Conservation (phyloP, 768 basidiomycete genomes). For the Infundibulicybe gibba region DNA sequence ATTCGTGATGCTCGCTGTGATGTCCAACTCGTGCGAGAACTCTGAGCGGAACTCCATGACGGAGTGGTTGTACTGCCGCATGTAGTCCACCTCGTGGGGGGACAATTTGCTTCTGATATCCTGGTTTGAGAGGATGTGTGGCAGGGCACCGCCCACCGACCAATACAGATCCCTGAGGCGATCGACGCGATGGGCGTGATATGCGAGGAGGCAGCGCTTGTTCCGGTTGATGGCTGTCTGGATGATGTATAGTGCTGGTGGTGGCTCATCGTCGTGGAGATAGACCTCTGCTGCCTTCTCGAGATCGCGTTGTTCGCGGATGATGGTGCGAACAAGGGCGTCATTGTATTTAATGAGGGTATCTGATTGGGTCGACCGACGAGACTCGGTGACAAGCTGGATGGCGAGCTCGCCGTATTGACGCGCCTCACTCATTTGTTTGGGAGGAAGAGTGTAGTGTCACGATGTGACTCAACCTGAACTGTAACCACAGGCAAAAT, state of each 20-base stretch:
- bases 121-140: constrained; percentile 68
- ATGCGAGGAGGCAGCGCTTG: constrained; percentile 94
- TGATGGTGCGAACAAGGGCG: constrained; percentile 76
- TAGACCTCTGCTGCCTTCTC: constrained; percentile 51
- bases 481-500: too few species aligned
- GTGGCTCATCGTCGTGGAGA: constrained; percentile 37
- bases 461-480: too few species aligned
- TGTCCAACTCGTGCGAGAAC: constrained; percentile 83
- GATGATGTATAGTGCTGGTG: constrained; percentile 72
- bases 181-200: constrained; percentile 84
- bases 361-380: constrained; percentile 80
- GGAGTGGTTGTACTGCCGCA: constrained; percentile 68
- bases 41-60: constrained; percentile 83
- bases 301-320: constrained; percentile 90
- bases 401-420: constrained; percentile 86
- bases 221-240: constrained; percentile 90
- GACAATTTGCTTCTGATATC: constrained; percentile 72
- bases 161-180: constrained; percentile 87
- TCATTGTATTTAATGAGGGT: constrained; percentile 92
- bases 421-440: constrained; percentile 45
- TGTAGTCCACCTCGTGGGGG: constrained; percentile 59
- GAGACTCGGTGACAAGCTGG: constrained; percentile 83
- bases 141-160: constrained; percentile 82
- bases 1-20: constrained; percentile 75
- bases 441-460: too few species aligned